Evolutionary conservation across 257 asterid genomes (phyloP).

Genomic region (Perilla frutescens): DNA sequence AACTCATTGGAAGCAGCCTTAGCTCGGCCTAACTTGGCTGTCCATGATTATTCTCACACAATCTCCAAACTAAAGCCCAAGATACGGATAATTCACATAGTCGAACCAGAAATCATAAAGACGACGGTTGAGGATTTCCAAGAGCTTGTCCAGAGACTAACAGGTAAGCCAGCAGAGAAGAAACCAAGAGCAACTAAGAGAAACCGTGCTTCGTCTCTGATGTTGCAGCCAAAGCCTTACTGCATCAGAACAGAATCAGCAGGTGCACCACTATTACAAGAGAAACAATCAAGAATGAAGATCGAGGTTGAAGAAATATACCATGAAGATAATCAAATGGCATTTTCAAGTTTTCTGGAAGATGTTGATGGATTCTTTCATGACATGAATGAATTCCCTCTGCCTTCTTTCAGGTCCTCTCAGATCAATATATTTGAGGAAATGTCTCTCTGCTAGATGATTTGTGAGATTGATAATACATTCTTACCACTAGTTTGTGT

Average conservation of each 20-base stretch:
- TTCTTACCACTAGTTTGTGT: constrained; percentile 23
- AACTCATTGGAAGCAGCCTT: constrained; percentile 37
- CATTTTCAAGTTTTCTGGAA: constrained; percentile 50
- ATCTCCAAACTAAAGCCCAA: constrained; percentile 65
- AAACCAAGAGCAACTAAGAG: constrained; percentile 29
- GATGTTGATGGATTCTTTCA: constrained; percentile 59
- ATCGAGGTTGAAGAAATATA: constrained; percentile 48
- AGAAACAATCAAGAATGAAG: constrained; percentile 40
- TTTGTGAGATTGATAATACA: constrained; percentile 19
- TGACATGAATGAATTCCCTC: constrained; percentile 49
- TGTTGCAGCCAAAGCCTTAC: constrained; percentile 29
- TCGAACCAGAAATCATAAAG: constrained; percentile 74
- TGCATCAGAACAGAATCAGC: constrained; percentile 34
- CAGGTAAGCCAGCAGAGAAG: constrained; percentile 64
- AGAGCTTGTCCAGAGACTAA: constrained; percentile 77
- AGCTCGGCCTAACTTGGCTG: constrained; percentile 39
- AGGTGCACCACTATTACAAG: constrained; percentile 33
- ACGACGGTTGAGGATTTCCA: constrained; percentile 68
- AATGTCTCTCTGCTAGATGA: constrained; percentile 50
- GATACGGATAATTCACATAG: constrained; percentile 79
- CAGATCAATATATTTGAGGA: constrained; percentile 53
- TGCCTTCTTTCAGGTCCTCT: constrained; percentile 55
- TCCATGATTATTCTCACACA: constrained; percentile 52
- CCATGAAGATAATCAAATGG: constrained; percentile 40
- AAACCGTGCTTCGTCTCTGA: constrained; percentile 20